Percentiles rank a stretch among this genome's conserved stretches.
phyloP scores from a whole-genome alignment of 2,329 filamentous ascomycete genomes.

The Cladosporium sp. region DNA sequence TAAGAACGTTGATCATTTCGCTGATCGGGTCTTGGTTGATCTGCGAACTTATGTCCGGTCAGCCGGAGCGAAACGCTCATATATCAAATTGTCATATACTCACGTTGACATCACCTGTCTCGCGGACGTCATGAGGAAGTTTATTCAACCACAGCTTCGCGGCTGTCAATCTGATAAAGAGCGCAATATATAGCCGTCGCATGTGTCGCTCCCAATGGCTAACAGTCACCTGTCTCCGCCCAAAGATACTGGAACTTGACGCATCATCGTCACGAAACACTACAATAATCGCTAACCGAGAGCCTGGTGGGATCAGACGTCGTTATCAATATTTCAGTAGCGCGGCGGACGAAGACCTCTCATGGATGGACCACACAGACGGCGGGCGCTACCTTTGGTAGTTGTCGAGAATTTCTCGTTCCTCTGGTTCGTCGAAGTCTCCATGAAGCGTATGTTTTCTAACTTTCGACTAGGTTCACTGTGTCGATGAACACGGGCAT shows the following conservation, averaged over 20 bases:
- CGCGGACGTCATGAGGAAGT: background rate
- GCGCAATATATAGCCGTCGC: background rate
- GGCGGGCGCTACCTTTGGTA: background rate
- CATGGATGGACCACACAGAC: background rate
- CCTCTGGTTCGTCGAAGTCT: constrained; percentile 7
- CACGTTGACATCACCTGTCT: background rate
- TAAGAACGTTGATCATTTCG: no score
- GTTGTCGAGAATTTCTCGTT: constrained; percentile 16
- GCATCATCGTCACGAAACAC: background rate
- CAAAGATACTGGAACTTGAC: background rate
- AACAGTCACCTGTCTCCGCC: background rate
- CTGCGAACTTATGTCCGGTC: no score
- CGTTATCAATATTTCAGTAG: background rate
- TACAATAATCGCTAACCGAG: background rate
- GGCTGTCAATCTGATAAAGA: background rate
- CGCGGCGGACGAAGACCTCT: background rate
- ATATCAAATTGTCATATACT: background rate
- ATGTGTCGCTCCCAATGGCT: background rate
- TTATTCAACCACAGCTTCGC: background rate
- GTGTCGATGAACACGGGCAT: constrained; percentile 18
- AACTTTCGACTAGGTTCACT: constrained; percentile 13
- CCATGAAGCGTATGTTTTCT: background rate
- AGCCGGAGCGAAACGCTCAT: no score
- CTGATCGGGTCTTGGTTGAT: no score
- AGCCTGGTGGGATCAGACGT: background rate